Conservation (phyloP, 2,329 filamentous ascomycete species). For the Westerdykella ornata region DNA sequence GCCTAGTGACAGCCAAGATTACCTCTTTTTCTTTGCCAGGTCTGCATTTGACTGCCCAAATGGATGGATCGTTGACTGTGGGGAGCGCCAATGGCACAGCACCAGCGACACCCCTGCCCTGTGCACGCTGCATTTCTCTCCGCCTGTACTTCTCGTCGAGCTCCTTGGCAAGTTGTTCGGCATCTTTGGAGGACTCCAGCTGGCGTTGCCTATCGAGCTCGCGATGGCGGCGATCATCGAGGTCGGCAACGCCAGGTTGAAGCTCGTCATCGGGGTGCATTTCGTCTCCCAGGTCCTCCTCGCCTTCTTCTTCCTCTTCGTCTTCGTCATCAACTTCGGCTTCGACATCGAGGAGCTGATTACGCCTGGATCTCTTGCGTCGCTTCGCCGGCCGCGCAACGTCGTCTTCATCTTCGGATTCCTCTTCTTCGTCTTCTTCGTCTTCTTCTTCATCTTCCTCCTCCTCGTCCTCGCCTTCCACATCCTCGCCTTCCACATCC, state of each 20-base stretch:
- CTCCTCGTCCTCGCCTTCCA: conserved; percentile 45
- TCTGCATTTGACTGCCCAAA: conserved; percentile 90
- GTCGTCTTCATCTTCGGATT: conserved; percentile 46
- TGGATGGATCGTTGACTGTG: conserved; percentile 89
- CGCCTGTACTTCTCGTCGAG: conserved; percentile 84
- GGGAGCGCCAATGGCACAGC: conserved; percentile 62
- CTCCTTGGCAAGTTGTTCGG: conserved; percentile 78
- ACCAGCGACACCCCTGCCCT: conserved; percentile 23
- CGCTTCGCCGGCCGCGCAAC: conserved; percentile 68
- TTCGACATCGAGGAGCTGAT: conserved; percentile 94
- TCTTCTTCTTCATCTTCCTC: conserved; percentile 58
- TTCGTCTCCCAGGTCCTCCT: conserved; percentile 78
- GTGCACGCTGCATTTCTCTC: conserved; percentile 40
- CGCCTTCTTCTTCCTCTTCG: conserved; percentile 73
- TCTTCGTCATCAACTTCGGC: conserved; percentile 90
- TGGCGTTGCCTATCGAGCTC: conserved; percentile 91
- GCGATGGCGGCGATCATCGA: conserved; percentile 86
- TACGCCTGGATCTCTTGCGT: conserved; percentile 62
- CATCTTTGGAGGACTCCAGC: conserved; percentile 78
- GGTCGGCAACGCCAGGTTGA: conserved; percentile 67
- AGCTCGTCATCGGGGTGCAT: conserved; percentile 85
- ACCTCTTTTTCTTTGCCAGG: conserved; percentile 94
- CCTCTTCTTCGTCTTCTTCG: conserved; percentile 57
- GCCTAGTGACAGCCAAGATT: conserved; percentile 79
- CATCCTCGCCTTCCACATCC: conserved; percentile 47